Percentiles rank a stretch among this genome's conserved stretches.
phyloP scores from a whole-genome alignment of 768 basidiomycete genomes.

The Termitomyces sp. region DNA sequence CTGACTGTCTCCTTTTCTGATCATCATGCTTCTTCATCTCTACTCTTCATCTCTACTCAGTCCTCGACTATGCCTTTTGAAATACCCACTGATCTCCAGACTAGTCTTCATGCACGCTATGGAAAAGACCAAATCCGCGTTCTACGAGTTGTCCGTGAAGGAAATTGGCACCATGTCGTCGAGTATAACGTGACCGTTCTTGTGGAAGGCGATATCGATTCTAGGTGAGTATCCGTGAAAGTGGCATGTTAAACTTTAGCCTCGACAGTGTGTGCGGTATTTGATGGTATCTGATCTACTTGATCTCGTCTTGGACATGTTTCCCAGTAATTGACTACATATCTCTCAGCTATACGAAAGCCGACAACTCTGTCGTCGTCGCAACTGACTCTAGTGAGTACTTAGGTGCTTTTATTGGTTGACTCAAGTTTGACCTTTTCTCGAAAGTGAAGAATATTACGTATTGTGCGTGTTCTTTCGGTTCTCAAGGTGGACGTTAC shows the following conservation, averaged over 20 bases:
- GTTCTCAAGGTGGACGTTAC: no score
- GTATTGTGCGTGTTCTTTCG: slow-evolving; percentile 38
- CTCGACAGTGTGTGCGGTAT: no score
- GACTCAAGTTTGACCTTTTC: not conserved
- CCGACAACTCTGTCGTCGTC: slow-evolving; percentile 85
- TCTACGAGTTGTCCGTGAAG: slow-evolving; percentile 75
- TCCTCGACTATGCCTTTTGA: not conserved
- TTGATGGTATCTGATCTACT: not conserved
- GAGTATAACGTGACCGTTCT: slow-evolving; percentile 83
- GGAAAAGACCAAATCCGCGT: slow-evolving; percentile 91
- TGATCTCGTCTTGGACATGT: not conserved
- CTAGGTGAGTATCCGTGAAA: slow-evolving; percentile 44
- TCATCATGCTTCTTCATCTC: no score
- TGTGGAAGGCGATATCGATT: slow-evolving; percentile 80
- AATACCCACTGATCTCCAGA: not conserved
- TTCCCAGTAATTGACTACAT: not conserved
- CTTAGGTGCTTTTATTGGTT: not conserved
- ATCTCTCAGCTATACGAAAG: slow-evolving; percentile 68
- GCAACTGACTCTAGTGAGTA: slow-evolving; percentile 87
- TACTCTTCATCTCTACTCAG: not conserved
- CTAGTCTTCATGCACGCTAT: slow-evolving; percentile 49
- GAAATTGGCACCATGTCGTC: slow-evolving; percentile 64
- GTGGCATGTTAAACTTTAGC: not conserved
- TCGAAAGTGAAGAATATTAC: slow-evolving; percentile 63
- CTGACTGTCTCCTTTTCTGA: no score